Evolutionary conservation across 768 basidiomycete genomes (phyloP).

Genomic region (Gelatoporia subvermispora): DNA sequence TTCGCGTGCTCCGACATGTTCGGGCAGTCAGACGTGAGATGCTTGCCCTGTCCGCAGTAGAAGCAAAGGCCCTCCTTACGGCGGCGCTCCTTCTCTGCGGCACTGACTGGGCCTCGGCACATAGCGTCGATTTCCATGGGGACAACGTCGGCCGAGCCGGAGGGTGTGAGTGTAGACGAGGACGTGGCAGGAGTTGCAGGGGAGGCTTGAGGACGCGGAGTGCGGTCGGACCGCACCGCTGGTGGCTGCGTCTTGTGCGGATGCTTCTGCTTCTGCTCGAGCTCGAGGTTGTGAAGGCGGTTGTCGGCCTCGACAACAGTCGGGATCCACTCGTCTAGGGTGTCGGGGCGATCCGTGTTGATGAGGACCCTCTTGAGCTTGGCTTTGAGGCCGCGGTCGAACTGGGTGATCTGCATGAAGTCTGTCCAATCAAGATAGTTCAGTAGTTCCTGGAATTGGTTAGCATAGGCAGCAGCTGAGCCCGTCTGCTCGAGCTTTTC

Average conservation of each 20-base stretch:
- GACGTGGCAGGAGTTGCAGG: neutral
- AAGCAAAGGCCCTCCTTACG: slow-evolving; percentile 26
- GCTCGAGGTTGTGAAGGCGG: slow-evolving; percentile 3
- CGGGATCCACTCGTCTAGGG: slow-evolving; percentile 2
- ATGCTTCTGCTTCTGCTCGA: neutral
- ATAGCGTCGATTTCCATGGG: slow-evolving; percentile 16
- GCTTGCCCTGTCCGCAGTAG: slow-evolving; percentile 31
- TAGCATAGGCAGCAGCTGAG: slow-evolving; percentile 24
- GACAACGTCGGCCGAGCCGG: slow-evolving; percentile 1
- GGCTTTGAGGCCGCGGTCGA: slow-evolving; percentile 26
- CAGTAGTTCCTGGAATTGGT: slow-evolving; percentile 23
- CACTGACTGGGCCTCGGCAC: slow-evolving; percentile 24
- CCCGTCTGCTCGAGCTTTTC: slow-evolving; percentile 27
- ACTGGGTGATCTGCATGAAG: slow-evolving; percentile 28
- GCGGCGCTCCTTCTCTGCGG: slow-evolving; percentile 22
- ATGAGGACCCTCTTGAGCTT: slow-evolving; percentile 18
- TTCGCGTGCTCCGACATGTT: slow-evolving; percentile 17
- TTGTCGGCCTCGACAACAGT: slow-evolving; percentile 7
- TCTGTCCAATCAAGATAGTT: slow-evolving; percentile 26
- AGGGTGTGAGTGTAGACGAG: neutral
- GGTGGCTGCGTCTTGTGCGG: neutral
- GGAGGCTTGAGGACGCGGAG: neutral
- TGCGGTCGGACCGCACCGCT: neutral
- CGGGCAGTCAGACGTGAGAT: slow-evolving; percentile 25
- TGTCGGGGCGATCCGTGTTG: neutral